These are phyloP conservation scores for Tricholoma sp. DNA, from an alignment of 768 basidiomycete genomes.

Conservation along the genomic window DNA sequence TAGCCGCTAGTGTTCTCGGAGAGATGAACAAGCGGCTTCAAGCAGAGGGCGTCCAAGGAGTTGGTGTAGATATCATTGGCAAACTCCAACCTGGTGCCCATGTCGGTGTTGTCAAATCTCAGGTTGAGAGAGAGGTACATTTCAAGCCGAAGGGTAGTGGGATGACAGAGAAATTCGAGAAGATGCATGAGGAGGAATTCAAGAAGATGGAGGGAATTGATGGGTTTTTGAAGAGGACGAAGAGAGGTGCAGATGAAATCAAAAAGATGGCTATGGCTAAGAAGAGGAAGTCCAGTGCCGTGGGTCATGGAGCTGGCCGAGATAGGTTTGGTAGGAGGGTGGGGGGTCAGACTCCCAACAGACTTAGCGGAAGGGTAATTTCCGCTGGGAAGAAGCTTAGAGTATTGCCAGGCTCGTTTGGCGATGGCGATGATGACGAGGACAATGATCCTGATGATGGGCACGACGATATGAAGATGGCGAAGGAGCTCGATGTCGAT, in stretches of 20 bases:
- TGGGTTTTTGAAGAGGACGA: slow-evolving; percentile 28
- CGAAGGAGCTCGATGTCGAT: slow-evolving; percentile 23
- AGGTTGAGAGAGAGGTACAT: slow-evolving; percentile 22
- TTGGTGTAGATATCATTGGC: slow-evolving; percentile 41
- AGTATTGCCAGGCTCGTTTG: slow-evolving; percentile 55
- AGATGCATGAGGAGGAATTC: slow-evolving; percentile 61
- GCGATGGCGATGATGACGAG: slow-evolving; percentile 38
- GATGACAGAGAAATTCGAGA: slow-evolving; percentile 46
- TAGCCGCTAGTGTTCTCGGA: slow-evolving; percentile 67
- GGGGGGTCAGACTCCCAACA: slow-evolving; percentile 19
- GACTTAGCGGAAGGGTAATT: slow-evolving; percentile 38
- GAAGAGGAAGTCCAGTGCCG: slow-evolving; percentile 52
- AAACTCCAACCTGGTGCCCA: slow-evolving; percentile 30
- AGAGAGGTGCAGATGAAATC: slow-evolving; percentile 10
- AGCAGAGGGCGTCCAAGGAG: slow-evolving; percentile 47
- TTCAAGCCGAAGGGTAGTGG: slow-evolving; percentile 25
- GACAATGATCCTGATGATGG: slow-evolving; percentile 29
- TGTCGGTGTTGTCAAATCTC: slow-evolving; percentile 9
- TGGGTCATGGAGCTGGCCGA: slow-evolving; percentile 25
- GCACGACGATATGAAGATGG: slow-evolving; percentile 36
- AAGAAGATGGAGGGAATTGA: slow-evolving; percentile 76
- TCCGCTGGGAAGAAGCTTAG: slow-evolving; percentile 40
- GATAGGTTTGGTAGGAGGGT: slow-evolving; percentile 18
- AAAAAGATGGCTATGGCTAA: slow-evolving; percentile 25
- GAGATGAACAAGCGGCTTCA: slow-evolving; percentile 78